Base-by-base conservation (phyloP, 2,329 filamentous ascomycete genomes). In the Cephalotrichum gorgonifer region DNA sequence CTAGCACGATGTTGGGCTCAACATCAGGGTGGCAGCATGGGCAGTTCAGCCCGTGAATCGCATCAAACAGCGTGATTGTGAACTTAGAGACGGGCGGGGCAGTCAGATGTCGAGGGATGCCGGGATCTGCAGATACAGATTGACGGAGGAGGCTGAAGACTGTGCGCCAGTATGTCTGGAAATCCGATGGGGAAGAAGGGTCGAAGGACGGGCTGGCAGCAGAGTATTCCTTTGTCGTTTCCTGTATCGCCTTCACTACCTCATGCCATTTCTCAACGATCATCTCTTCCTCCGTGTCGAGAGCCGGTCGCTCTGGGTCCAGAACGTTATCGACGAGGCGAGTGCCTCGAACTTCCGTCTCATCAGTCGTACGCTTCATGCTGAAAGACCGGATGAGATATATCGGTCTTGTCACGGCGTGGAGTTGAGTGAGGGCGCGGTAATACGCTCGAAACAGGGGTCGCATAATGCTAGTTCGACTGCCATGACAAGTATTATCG, bases 1-100 rank as follows among this genome's bases (percentile, higher is more conserved):
- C 45, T 4, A 47, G 45, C 23, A 27, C 12, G n/a, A 47, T 47
- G 20, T 17, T 41, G 12, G 45, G 31, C 5, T 47, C 33, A 6
- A 27, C 31, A 14, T 47, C 45, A 4, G 45, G 45, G 22, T 47
- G 45, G 45, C 33, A 39, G 45, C 45, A 47, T 6, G 45, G 45
- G 33, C 45, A 47, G 15, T 27, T 28, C 6, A 47, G n/a, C 12
- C 23, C 22, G 17, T 47, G 45, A 3, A 9, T 26, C 11, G 23
- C 20, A 25, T 47, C 45, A n/a, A 47, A 47, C 22, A 47, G 22
- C 3, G 22, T 28, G 33, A 47, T 22, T 2, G 14, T 47, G 33
- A 47, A 47, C 22, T 39, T 12, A 23, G 20, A 14, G 33, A 47
- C 45, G 7, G 45, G 45, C 4, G 45, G 45, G 12, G 7, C 17